Conservation (phyloP, 2,329 filamentous ascomycete genomes). For the Fusarium nelsonii region DNA sequence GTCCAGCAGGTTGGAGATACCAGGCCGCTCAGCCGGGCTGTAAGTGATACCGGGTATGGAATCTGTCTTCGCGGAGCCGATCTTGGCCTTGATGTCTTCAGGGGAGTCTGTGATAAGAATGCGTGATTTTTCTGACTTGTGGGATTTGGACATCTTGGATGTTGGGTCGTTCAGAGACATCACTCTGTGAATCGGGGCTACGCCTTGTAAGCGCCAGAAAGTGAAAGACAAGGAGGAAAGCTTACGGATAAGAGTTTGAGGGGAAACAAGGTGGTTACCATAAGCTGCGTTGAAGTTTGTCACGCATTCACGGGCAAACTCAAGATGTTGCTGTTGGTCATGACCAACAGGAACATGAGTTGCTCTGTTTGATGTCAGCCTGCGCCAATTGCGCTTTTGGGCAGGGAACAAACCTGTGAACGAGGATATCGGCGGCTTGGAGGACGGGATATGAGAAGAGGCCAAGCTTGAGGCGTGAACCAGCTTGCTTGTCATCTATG, state of each 20-base stretch:
- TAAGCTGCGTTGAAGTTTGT: slow-evolving; percentile 87
- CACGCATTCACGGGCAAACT: slow-evolving; percentile 89
- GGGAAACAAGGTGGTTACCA: slow-evolving; percentile 71
- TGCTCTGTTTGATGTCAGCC: slow-evolving; percentile 64
- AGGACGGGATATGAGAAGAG: slow-evolving; percentile 97
- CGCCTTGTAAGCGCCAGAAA: neutral
- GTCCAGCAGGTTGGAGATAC: slow-evolving; percentile 87
- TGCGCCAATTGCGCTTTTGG: neutral
- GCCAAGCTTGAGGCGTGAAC: slow-evolving; percentile 79
- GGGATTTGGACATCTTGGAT: slow-evolving; percentile 95
- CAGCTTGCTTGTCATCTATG: slow-evolving; percentile 69
- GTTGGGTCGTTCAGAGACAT: slow-evolving; percentile 87
- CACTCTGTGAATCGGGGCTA: slow-evolving; percentile 83
- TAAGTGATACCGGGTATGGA: slow-evolving; percentile 75
- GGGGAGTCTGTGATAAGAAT: slow-evolving; percentile 84
- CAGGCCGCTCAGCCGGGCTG: slow-evolving; percentile 76
- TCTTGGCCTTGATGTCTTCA: slow-evolving; percentile 74
- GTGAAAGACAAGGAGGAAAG: neutral
- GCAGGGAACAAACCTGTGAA: slow-evolving; percentile 71
- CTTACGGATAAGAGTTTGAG: slow-evolving; percentile 79
- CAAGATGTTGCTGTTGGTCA: slow-evolving; percentile 93
- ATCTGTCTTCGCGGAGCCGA: slow-evolving; percentile 83
- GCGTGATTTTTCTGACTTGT: slow-evolving; percentile 76
- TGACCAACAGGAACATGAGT: slow-evolving; percentile 98
- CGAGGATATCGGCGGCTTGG: slow-evolving; percentile 92